Conservation (phyloP, 805 yeast species). For the Ogataea trehalophila region DNA sequence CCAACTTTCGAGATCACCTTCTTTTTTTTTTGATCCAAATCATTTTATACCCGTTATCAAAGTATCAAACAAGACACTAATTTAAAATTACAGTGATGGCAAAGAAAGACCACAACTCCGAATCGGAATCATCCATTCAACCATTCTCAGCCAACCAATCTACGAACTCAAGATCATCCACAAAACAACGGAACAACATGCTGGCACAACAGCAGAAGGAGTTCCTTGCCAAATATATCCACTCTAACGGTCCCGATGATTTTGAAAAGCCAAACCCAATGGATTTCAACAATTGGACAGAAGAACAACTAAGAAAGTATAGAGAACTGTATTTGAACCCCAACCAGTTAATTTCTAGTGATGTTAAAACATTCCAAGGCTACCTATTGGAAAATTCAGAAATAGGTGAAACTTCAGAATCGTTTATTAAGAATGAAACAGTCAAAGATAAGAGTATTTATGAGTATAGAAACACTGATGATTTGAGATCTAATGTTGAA, state of each 20-base stretch:
- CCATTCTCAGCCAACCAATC: neutral
- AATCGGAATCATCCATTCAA: slow-evolving; percentile 18
- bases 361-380: slow-evolving; percentile 63
- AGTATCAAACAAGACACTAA: neutral
- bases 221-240: slow-evolving; percentile 59
- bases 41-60: neutral
- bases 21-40: too few species aligned
- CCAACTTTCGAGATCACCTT: too few species aligned
- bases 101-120: slow-evolving; percentile 6
- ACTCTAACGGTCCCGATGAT: slow-evolving; percentile 70
- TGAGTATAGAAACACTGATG: slow-evolving; percentile 28
- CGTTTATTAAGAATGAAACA: slow-evolving; percentile 25
- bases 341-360: slow-evolving; percentile 41
- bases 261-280: slow-evolving; percentile 48
- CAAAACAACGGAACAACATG: slow-evolving; percentile 55
- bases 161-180: slow-evolving; percentile 36
- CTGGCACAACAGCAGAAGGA: slow-evolving; percentile 69
- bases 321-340: slow-evolving; percentile 42
- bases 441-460: slow-evolving; percentile 25
- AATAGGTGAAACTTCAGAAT: slow-evolving; percentile 65
- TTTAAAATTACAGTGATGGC: neutral
- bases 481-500: slow-evolving; percentile 26
- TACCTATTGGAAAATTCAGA: slow-evolving; percentile 58
- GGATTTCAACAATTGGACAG: slow-evolving; percentile 64
- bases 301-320: slow-evolving; percentile 64